phyloP scores from a whole-genome alignment of 176 grass and related monocot species.

The Poa annua region DNA sequence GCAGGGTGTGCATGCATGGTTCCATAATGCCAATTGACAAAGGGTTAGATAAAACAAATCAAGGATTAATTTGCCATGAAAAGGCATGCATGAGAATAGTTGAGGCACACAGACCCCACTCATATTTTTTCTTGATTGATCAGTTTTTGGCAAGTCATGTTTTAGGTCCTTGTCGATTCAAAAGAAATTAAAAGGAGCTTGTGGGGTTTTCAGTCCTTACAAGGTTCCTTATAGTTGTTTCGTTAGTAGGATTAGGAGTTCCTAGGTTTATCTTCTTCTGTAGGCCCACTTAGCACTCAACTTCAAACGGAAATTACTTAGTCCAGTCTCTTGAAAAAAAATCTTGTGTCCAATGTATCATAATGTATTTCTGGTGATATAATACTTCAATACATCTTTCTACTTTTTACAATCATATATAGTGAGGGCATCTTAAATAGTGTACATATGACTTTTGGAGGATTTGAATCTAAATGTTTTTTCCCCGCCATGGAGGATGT shows the following conservation, averaged over 20 bases:
- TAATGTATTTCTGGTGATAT: not conserved
- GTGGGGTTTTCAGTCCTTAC: not conserved
- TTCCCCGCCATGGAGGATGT: no score
- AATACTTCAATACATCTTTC: not conserved
- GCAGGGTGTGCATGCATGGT: slow-evolving; percentile 36
- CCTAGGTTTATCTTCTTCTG: not conserved
- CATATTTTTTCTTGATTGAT: slow-evolving; percentile 25
- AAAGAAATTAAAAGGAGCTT: no score
- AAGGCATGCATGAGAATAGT: slow-evolving; percentile 37
- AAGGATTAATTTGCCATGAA: slow-evolving; percentile 43
- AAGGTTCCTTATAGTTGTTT: not conserved
- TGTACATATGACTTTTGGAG: no score
- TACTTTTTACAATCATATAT: no score
- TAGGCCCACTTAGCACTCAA: not conserved
- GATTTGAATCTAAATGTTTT: no score
- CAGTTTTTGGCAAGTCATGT: not conserved
- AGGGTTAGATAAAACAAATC: slow-evolving; percentile 5
- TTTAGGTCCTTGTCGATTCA: not conserved
- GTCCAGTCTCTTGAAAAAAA: not conserved
- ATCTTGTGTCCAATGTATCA: not conserved
- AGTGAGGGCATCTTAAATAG: no score
- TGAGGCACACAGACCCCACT: slow-evolving; percentile 38
- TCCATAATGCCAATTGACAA: slow-evolving; percentile 42
- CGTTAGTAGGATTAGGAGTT: not conserved
- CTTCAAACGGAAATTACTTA: not conserved